These are phyloP conservation scores for Melocanna baccifera DNA, from an alignment of 176 grass and related monocot species.

Conservation along the genomic window DNA sequence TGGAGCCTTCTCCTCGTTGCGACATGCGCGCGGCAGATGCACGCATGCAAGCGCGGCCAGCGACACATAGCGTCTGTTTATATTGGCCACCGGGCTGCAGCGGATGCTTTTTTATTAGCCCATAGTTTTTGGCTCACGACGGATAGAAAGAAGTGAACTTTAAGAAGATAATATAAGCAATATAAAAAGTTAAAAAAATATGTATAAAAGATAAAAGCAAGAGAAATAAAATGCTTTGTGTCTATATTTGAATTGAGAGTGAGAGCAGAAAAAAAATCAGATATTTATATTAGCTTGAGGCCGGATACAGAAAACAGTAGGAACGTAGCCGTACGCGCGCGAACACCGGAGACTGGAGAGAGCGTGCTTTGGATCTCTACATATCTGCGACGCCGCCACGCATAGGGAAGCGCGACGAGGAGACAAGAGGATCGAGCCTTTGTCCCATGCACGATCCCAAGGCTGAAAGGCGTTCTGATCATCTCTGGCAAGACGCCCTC, in stretches of 20 bases:
- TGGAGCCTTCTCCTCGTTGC: conserved; percentile 77
- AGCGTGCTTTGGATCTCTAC: background rate
- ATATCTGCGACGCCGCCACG: background rate
- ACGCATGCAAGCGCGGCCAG: background rate
- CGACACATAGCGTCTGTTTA: too few relatives aligned
- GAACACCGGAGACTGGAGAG: background rate
- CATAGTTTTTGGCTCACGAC: too few relatives aligned
- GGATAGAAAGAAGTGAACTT: too few relatives aligned
- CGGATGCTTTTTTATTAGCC: too few relatives aligned
- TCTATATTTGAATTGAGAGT: accelerated
- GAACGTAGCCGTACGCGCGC: too few relatives aligned
- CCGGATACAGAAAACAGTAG: too few relatives aligned
- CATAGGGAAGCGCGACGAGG: conserved; percentile 50
- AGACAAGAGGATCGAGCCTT: conserved; percentile 59
- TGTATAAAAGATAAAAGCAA: accelerated
- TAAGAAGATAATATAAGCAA: too few relatives aligned
- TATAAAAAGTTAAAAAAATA: too few relatives aligned
- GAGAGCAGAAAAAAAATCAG: too few relatives aligned
- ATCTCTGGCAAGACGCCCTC: background rate
- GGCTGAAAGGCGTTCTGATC: background rate
- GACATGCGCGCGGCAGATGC: conserved; percentile 19
- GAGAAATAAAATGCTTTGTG: too few relatives aligned
- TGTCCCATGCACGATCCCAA: conserved; percentile 49
- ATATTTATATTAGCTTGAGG: too few relatives aligned
- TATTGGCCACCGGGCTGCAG: too few relatives aligned